Percentiles rank a stretch among this genome's conserved stretches.
These are phyloP conservation scores for Pyrenophora seminiperda DNA, from an alignment of 2,329 filamentous ascomycete genomes.

Conservation along the genomic window DNA sequence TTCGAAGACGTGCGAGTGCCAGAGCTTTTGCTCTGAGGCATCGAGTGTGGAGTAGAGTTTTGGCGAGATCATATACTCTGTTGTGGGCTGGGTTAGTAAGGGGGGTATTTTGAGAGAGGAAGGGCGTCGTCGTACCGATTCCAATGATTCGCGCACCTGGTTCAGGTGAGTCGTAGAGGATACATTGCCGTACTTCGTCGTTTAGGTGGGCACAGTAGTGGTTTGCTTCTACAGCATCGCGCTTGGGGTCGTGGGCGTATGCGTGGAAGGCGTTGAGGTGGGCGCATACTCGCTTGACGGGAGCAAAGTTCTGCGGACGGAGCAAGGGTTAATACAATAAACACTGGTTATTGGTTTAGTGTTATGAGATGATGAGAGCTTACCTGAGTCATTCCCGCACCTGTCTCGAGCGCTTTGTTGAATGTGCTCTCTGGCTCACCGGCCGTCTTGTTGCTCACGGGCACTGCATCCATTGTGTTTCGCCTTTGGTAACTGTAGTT, in stretches of 20 bases:
- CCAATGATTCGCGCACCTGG: slow-evolving; percentile 76
- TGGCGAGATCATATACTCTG: slow-evolving; percentile 82
- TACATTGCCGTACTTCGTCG: slow-evolving; percentile 79
- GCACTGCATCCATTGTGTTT: slow-evolving; percentile 42
- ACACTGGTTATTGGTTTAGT: too few species aligned
- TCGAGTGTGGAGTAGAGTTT: slow-evolving; percentile 70
- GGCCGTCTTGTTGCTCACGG: slow-evolving; percentile 50
- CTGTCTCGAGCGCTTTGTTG: slow-evolving; percentile 66
- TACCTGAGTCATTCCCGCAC: slow-evolving; percentile 64
- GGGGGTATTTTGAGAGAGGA: not conserved
- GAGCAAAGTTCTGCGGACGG: slow-evolving; percentile 67
- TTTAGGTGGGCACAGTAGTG: slow-evolving; percentile 84
- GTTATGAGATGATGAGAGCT: not conserved
- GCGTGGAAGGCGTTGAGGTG: slow-evolving; percentile 87
- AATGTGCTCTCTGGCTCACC: slow-evolving; percentile 60
- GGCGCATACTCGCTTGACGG: slow-evolving; percentile 73
- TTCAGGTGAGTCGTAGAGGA: slow-evolving; percentile 76
- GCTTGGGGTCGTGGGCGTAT: slow-evolving; percentile 73
- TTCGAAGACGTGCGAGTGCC: slow-evolving; percentile 79
- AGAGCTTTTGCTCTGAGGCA: slow-evolving; percentile 71
- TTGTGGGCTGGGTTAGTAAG: not conserved
- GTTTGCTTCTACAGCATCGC: slow-evolving; percentile 72
- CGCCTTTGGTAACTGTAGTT: not conserved
- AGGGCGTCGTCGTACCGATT: slow-evolving; percentile 50
- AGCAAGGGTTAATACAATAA: slow-evolving; percentile 3